Evolutionary conservation across 2,329 filamentous ascomycete species (phyloP).

Genomic region (Botrytis paeoniae): DNA sequence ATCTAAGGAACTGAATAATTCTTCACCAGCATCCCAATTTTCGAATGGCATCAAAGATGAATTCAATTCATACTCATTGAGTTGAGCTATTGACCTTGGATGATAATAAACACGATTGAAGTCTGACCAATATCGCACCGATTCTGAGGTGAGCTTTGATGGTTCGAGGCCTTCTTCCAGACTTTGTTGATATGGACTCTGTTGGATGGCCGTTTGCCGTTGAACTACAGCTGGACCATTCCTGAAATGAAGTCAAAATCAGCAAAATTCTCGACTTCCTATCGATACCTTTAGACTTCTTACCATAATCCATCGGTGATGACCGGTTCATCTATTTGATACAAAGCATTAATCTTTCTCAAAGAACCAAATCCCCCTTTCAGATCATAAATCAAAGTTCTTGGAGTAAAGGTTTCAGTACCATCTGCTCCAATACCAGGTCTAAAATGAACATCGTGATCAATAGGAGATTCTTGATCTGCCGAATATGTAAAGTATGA

Average conservation of each 20-base stretch:
- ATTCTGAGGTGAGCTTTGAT: constrained; percentile 61
- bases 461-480: constrained; percentile 63
- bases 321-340: constrained; percentile 45
- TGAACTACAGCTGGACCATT: constrained; percentile 66
- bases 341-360: constrained; percentile 82
- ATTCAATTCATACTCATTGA: constrained; percentile 83
- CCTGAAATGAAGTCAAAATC: constrained; percentile 44
- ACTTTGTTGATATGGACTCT: constrained; percentile 73
- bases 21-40: constrained; percentile 68
- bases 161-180: constrained; percentile 68
- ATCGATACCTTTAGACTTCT: constrained; percentile 16
- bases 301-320: constrained; percentile 41
- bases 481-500: constrained; percentile 90
- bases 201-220: constrained; percentile 62
- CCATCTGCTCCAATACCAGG: constrained; percentile 79
- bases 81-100: constrained; percentile 79
- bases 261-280: neutral
- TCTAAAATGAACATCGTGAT: constrained; percentile 87
- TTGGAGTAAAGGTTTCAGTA: constrained; percentile 85
- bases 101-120: constrained; percentile 92
- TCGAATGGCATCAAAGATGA: constrained; percentile 80
- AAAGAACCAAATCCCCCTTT: constrained; percentile 91
- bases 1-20: constrained; percentile 70
- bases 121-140: constrained; percentile 95
- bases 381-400: constrained; percentile 90